Evolutionary conservation across 495 filamentous ascomycete genomes (phyloP).

Genomic region (Thermochaetoides thermophila): DNA sequence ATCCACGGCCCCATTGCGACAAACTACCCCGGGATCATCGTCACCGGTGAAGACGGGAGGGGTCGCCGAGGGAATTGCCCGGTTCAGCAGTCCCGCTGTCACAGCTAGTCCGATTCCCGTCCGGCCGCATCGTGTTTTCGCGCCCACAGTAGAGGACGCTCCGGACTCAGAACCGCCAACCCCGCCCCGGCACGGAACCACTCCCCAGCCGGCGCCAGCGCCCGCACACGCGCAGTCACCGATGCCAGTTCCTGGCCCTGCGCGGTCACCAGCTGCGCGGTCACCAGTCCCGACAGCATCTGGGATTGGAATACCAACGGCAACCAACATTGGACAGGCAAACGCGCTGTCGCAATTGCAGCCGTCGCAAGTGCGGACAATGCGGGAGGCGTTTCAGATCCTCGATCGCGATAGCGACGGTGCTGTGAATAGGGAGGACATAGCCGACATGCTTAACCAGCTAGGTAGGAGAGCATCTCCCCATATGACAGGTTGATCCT

Average conservation of each 20-base stretch:
- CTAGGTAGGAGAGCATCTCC: slow-evolving; percentile 37
- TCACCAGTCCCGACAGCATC: neutral
- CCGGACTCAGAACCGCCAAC: neutral
- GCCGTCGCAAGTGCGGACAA: slow-evolving; percentile 51
- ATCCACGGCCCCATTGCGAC: neutral
- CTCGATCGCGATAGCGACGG: slow-evolving; percentile 73
- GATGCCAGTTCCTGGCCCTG: neutral
- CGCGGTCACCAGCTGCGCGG: neutral
- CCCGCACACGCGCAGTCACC: slow-evolving; percentile 8
- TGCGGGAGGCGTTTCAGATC: slow-evolving; percentile 78
- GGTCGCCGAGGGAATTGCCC: too few species aligned
- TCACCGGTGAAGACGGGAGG: too few species aligned
- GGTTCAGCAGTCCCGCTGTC: too few species aligned
- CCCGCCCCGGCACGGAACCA: too few species aligned
- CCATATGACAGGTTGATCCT: neutral
- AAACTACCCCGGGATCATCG: neutral
- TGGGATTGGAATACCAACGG: too few species aligned
- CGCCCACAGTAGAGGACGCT: neutral
- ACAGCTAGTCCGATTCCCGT: too few species aligned
- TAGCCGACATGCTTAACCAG: slow-evolving; percentile 65
- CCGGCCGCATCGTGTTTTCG: neutral
- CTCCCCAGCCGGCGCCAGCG: too few species aligned
- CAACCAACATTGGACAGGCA: slow-evolving; percentile 10
- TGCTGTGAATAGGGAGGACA: slow-evolving; percentile 56
- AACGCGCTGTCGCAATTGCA: slow-evolving; percentile 50